phyloP scores from a whole-genome alignment of 345 rosid species.

The Theobroma cacao region DNA sequence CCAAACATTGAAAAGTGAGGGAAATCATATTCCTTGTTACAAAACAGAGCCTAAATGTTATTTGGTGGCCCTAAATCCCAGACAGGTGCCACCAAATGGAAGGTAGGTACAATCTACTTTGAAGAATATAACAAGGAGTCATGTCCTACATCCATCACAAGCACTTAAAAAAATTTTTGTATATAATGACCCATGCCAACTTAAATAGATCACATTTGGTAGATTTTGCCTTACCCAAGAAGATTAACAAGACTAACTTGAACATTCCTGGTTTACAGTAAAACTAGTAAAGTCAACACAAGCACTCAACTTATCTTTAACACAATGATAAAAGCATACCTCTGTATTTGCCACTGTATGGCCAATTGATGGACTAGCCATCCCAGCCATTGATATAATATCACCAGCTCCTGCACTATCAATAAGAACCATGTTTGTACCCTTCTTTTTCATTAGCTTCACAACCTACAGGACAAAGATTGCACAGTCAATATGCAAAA shows the following conservation, averaged over 20 bases:
- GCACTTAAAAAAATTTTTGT: background rate
- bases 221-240: background rate
- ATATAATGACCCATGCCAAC: background rate
- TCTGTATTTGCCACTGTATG: slow-evolving; percentile 83
- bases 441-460: slow-evolving; percentile 98
- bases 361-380: slow-evolving; percentile 83
- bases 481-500: background rate
- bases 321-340: slow-evolving; percentile 37
- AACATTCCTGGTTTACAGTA: background rate
- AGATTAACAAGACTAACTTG: background rate
- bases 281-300: background rate
- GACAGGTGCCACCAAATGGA: background rate
- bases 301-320: background rate
- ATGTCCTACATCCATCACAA: background rate
- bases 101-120: background rate
- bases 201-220: background rate
- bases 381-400: slow-evolving; percentile 88
- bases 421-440: slow-evolving; percentile 71
- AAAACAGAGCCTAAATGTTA: too few relatives aligned
- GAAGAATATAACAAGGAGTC: background rate
- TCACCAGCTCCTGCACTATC: slow-evolving; percentile 97
- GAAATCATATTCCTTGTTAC: background rate
- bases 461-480: slow-evolving; percentile 51
- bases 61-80: background rate
- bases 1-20: background rate